A percentile compares a stretch with the other conserved stretches of the same genome.
Evolutionary conservation across 257 asterid species (phyloP).

Genomic region (Voacanga thouarsii): DNA sequence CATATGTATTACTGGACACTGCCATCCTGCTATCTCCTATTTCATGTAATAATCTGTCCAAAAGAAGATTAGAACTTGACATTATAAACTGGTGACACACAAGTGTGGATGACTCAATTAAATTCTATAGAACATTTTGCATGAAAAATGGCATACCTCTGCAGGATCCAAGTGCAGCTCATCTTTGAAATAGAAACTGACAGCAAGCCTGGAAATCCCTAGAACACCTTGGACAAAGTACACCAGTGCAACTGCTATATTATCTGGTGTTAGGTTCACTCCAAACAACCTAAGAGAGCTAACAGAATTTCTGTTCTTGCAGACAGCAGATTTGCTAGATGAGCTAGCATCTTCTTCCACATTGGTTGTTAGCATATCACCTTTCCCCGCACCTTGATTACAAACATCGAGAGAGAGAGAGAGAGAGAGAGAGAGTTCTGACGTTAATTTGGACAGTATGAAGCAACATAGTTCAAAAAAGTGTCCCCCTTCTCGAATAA

Average conservation of each 20-base stretch:
- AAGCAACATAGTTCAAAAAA: not conserved
- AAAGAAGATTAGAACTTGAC: not conserved
- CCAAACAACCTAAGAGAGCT: constrained; percentile 63
- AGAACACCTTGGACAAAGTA: constrained; percentile 98
- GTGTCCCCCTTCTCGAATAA: not conserved
- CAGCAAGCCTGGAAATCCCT: constrained; percentile 93
- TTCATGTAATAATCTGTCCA: not conserved
- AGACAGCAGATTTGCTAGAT: constrained; percentile 40
- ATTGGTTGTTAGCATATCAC: constrained; percentile 34
- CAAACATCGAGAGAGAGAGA: not conserved
- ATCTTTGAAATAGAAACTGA: constrained; percentile 93
- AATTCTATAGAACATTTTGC: not conserved
- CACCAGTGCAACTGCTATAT: constrained; percentile 96
- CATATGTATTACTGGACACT: not conserved
- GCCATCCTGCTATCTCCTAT: not conserved
- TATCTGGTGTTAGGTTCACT: constrained; percentile 88
- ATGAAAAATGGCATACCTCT: constrained; percentile 54
- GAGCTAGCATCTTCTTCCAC: constrained; percentile 46
- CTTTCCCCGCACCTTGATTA: constrained; percentile 53
- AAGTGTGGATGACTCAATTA: not conserved
- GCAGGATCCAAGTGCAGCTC: constrained; percentile 98
- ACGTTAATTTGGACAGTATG: not conserved
- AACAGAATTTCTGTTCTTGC: constrained; percentile 57
- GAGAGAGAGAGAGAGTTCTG: not conserved
- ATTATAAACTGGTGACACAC: not conserved